A percentile compares a stretch with the other conserved stretches of the same genome.
phyloP scores from a whole-genome alignment of 352 stramenopile species.

The Vaucheria bursata region DNA sequence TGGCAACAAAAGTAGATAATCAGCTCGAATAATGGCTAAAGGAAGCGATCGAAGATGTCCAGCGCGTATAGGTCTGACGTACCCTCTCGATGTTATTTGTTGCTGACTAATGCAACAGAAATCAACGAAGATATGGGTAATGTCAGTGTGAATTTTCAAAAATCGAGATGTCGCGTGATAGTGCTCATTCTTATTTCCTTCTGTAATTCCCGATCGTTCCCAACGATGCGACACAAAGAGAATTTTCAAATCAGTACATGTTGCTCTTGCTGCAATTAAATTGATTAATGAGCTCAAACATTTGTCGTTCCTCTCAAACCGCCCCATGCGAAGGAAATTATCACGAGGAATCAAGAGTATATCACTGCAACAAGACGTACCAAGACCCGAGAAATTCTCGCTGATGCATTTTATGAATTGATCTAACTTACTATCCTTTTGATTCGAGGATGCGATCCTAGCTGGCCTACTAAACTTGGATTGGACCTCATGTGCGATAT shows the following conservation, averaged over 20 bases:
- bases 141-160: not conserved
- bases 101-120: conserved; percentile 8
- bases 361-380: not conserved
- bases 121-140: conserved; percentile 3
- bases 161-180: not conserved
- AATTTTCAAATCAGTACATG: not conserved
- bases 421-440: not conserved
- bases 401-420: not conserved
- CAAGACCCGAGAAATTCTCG: not conserved
- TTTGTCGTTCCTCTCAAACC: conserved; percentile 1
- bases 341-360: not conserved
- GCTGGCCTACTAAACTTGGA: too few relatives aligned
- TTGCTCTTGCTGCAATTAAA: not conserved
- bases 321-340: not conserved
- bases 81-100: not conserved
- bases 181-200: not conserved
- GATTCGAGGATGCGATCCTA: too few relatives aligned
- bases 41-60: not conserved
- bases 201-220: not conserved
- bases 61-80: not conserved
- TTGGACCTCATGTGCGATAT: too few relatives aligned
- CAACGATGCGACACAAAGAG: not conserved
- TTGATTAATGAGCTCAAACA: not conserved
- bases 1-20: not conserved
- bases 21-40: not conserved